Evolutionary conservation across 2,329 filamentous ascomycete species (phyloP).

Genomic region (Epichloe festucae): DNA sequence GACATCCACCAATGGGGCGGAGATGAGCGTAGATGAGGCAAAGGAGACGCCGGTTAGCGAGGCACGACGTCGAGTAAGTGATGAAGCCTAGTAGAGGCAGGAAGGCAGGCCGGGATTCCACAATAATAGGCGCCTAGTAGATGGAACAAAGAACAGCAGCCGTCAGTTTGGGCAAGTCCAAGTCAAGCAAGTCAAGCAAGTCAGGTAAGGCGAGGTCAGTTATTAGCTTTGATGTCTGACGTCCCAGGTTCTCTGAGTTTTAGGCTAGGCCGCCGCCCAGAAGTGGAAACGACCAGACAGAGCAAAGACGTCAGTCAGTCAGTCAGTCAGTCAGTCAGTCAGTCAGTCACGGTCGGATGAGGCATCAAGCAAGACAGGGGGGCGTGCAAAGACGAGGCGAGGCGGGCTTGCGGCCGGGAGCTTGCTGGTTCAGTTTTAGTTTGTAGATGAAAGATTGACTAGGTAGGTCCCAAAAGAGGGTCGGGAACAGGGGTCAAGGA

Average conservation of each 20-base stretch:
- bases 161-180: not conserved
- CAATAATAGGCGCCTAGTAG: conserved; percentile 10
- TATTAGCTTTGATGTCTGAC: not conserved
- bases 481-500: conserved; percentile 6
- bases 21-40: conserved; percentile 22
- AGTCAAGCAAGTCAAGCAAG: not conserved
- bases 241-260: not conserved
- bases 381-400: conserved; percentile 12
- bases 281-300: conserved; percentile 3
- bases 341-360: conserved; percentile 5
- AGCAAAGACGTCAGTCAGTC: conserved; percentile 3
- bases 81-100: not conserved
- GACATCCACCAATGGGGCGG: conserved; percentile 20
- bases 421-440: conserved; percentile 12
- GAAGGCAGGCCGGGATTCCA: conserved; percentile 11
- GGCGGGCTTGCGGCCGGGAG: conserved; percentile 17
- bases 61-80: conserved; percentile 13
- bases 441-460: conserved; percentile 2
- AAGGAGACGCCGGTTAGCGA: conserved; percentile 19
- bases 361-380: conserved; percentile 8
- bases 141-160: conserved; percentile 4
- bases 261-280: not conserved
- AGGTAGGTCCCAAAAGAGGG: conserved; percentile 3
- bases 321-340: no score
- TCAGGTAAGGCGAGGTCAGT: not conserved